Conservation (phyloP, 495 filamentous ascomycete genomes). For the Penicillium egyptiacum region DNA sequence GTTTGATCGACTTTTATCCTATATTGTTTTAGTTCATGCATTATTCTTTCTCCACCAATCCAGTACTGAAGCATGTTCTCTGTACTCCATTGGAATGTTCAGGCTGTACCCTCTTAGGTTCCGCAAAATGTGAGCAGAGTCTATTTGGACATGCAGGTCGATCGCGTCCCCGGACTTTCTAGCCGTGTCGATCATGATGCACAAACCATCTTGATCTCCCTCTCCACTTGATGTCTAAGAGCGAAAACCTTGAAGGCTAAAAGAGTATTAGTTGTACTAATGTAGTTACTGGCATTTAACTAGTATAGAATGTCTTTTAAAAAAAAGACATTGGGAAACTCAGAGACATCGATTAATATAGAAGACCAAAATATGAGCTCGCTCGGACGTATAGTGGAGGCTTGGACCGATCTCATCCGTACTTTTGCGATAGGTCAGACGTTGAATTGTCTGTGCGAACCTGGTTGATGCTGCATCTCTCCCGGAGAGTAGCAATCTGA, state of each 20-base stretch:
- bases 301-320: too few species aligned
- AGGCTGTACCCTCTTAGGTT: constrained; percentile 12
- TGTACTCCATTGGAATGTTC: constrained; percentile 13
- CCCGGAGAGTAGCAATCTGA: constrained; percentile 5
- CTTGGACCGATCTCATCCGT: constrained; percentile 16
- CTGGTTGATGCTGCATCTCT: constrained; percentile 9
- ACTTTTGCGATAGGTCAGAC: constrained; percentile 19
- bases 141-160: constrained; percentile 18
- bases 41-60: constrained; percentile 10
- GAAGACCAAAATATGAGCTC: constrained; percentile 11
- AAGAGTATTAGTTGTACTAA: background rate
- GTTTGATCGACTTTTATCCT: background rate
- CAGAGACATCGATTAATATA: background rate
- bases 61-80: constrained; percentile 1
- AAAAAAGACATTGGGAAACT: too few species aligned
- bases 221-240: constrained; percentile 11
- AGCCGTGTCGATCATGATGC: constrained; percentile 9
- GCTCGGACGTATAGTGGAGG: constrained; percentile 15
- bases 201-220: constrained; percentile 9
- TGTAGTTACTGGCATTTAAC: background rate
- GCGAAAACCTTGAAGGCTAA: background rate
- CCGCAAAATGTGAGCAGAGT: constrained; percentile 19
- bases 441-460: constrained; percentile 11
- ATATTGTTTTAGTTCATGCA: constrained; percentile 8
- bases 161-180: constrained; percentile 15